These are phyloP conservation scores for Cronartium quercuum DNA, from an alignment of 1,284 basidiomycete genomes.

Conservation along the genomic window DNA sequence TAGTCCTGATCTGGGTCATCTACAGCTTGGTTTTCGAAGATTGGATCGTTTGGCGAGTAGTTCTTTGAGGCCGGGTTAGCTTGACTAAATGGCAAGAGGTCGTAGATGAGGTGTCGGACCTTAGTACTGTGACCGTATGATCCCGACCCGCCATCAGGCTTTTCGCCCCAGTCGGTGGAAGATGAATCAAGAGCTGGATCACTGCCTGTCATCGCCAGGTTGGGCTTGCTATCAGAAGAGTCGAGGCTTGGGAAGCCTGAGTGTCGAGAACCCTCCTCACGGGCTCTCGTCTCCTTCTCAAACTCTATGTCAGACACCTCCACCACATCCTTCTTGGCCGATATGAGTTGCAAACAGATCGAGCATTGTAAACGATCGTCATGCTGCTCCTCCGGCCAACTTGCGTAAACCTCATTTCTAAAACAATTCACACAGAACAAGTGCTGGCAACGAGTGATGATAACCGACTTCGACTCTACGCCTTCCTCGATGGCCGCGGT, in stretches of 20 bases:
- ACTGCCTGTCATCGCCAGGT: no score
- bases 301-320: constrained; percentile 17
- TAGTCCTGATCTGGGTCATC: constrained; percentile 5
- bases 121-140: constrained; percentile 18
- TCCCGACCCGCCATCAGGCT: neutral
- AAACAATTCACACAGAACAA: constrained; percentile 57
- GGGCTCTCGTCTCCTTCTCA: neutral
- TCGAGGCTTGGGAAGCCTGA: no score
- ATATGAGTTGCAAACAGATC: constrained; percentile 18
- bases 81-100: constrained; percentile 68
- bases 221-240: no score
- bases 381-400: constrained; percentile 1
- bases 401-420: constrained; percentile 6
- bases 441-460: constrained; percentile 83
- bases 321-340: neutral
- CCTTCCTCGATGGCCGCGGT: no score
- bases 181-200: no score
- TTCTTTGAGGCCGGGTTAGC: constrained; percentile 75
- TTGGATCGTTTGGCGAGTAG: constrained; percentile 69
- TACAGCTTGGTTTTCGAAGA: constrained; percentile 60
- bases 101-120: constrained; percentile 60
- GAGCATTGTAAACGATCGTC: no score
- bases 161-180: neutral
- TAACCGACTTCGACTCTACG: constrained; percentile 43
- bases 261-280: no score